Evolutionary conservation across 805 yeast species (phyloP).

Genomic region (Suhomyces emberorum): DNA sequence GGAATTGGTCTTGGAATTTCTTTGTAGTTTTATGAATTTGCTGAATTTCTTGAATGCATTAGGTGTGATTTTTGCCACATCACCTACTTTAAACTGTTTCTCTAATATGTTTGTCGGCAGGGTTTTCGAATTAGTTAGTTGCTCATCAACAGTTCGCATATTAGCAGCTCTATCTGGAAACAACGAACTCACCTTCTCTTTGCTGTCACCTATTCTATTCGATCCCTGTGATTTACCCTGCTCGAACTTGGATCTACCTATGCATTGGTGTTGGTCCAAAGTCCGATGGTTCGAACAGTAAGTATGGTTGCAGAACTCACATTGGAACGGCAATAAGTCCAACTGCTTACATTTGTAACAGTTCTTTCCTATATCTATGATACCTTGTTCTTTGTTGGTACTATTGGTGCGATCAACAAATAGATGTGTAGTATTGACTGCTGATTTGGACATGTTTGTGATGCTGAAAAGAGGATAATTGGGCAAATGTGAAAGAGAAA

Average conservation of each 20-base stretch:
- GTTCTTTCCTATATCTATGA: slow-evolving; percentile 58
- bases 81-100: slow-evolving; percentile 27
- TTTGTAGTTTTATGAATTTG: slow-evolving; percentile 26
- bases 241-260: slow-evolving; percentile 11
- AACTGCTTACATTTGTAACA: slow-evolving; percentile 50
- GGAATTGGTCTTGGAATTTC: slow-evolving; percentile 5
- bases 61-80: slow-evolving; percentile 18
- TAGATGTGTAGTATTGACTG: slow-evolving; percentile 10
- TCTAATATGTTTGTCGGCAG: slow-evolving; percentile 24
- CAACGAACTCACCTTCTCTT: slow-evolving; percentile 43
- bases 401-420: slow-evolving; percentile 21
- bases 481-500: not conserved
- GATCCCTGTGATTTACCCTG: slow-evolving; percentile 6
- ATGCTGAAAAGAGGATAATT: not conserved
- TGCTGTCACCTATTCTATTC: slow-evolving; percentile 3
- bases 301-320: slow-evolving; percentile 44
- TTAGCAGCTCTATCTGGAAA: slow-evolving; percentile 52
- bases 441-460: slow-evolving; percentile 2
- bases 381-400: slow-evolving; percentile 26
- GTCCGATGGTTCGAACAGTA: slow-evolving; percentile 52
- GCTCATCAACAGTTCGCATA: slow-evolving; percentile 31
- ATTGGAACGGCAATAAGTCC: slow-evolving; percentile 58
- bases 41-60: slow-evolving; percentile 25
- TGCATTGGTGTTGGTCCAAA: slow-evolving; percentile 32
- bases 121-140: slow-evolving; percentile 11